These are phyloP conservation scores for Linaria vulgaris DNA, from an alignment of 257 asterid genomes.

Conservation along the genomic window DNA sequence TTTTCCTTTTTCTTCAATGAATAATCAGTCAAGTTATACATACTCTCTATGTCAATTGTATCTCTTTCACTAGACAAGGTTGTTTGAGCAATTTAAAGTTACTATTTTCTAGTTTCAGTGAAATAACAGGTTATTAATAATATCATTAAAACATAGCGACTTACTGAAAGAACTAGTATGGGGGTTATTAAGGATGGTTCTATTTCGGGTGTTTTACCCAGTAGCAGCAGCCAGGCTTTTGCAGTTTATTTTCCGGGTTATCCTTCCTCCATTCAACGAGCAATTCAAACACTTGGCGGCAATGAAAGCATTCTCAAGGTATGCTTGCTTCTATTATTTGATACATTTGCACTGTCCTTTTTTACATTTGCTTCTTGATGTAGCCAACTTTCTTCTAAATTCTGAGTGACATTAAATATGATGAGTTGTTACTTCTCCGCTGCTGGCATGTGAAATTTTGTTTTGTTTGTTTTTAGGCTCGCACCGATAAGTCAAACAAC, in stretches of 20 bases:
- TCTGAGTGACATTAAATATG: neutral
- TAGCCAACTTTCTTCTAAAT: constrained; percentile 3
- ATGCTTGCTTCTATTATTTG: neutral
- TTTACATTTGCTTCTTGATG: constrained; percentile 4
- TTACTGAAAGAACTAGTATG: constrained; percentile 33
- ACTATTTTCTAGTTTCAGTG: too few relatives aligned
- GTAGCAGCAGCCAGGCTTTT: constrained; percentile 42
- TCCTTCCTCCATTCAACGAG: constrained; percentile 78
- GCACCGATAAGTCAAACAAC: constrained; percentile 59
- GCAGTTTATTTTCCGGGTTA: constrained; percentile 89
- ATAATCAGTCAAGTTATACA: too few relatives aligned
- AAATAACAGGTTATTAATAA: too few relatives aligned
- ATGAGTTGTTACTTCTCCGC: constrained; percentile 1
- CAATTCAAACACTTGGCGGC: constrained; percentile 89
- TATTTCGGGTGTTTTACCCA: constrained; percentile 65
- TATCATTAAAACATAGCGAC: too few relatives aligned
- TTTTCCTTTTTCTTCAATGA: too few relatives aligned
- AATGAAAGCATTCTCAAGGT: constrained; percentile 68
- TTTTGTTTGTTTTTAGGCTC: constrained; percentile 47
- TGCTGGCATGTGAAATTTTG: constrained; percentile 4
- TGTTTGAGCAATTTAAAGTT: too few relatives aligned
- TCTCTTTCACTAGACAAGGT: too few relatives aligned
- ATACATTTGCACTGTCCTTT: neutral
- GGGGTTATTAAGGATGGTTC: constrained; percentile 70
- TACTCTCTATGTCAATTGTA: too few relatives aligned